These are phyloP conservation scores for Nemania sp. DNA, from an alignment of 2,329 filamentous ascomycete species.

Conservation along the genomic window DNA sequence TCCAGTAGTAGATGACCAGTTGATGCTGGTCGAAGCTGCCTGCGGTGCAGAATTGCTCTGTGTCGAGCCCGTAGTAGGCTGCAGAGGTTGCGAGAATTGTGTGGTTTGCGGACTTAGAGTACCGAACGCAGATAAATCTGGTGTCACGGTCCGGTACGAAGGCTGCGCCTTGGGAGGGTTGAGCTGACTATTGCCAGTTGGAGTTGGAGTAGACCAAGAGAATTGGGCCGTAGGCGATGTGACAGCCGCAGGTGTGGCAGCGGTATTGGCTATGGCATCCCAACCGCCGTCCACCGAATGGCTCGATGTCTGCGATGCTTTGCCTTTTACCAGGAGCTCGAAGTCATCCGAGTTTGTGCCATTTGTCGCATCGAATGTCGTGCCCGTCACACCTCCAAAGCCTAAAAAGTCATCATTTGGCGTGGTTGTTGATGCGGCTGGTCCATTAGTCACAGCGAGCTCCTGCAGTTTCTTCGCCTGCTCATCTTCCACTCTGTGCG, in stretches of 20 bases:
- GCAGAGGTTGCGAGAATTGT: constrained; percentile 65
- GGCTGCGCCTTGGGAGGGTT: constrained; percentile 44
- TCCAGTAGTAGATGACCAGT: constrained; percentile 43
- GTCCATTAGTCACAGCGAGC: constrained; percentile 62
- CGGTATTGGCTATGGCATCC: constrained; percentile 45
- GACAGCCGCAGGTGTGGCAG: constrained; percentile 40
- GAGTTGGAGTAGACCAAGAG: constrained; percentile 65
- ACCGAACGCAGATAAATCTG: constrained; percentile 59
- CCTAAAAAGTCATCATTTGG: constrained; percentile 69
- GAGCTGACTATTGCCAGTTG: constrained; percentile 43
- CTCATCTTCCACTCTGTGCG: constrained; percentile 80
- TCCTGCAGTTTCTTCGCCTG: constrained; percentile 88
- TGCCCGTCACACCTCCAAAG: constrained; percentile 69
- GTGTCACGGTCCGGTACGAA: constrained; percentile 60
- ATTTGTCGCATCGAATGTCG: constrained; percentile 55
- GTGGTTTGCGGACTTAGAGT: constrained; percentile 61
- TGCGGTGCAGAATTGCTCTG: constrained; percentile 29
- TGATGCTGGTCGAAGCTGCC: constrained; percentile 46
- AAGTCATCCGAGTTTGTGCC: constrained; percentile 73
- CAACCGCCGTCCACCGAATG: constrained; percentile 54
- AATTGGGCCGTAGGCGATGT: constrained; percentile 49
- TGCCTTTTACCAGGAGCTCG: constrained; percentile 84
- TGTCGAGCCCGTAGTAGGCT: constrained; percentile 43
- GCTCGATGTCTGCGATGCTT: constrained; percentile 45
- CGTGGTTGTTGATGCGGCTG: constrained; percentile 50